Evolutionary conservation across 108 stramenopile species (phyloP).

Genomic region (Nitzschia putrida): DNA sequence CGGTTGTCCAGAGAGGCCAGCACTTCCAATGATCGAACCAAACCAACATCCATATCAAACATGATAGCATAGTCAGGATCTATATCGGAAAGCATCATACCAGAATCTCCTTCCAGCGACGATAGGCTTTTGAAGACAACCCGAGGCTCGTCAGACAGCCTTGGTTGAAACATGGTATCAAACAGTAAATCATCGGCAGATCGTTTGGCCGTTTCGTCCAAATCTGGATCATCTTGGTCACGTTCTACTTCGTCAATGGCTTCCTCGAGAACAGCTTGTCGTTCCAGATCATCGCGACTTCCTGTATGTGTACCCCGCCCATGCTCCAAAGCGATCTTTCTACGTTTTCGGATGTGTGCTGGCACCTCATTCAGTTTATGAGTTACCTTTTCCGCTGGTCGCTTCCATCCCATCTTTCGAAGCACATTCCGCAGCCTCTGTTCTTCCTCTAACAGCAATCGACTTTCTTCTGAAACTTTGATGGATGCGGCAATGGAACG

Average conservation of each 20-base stretch:
- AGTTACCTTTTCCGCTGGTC: constrained; percentile 2
- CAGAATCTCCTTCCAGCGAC: constrained; percentile 61
- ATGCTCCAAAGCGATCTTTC: constrained; percentile 67
- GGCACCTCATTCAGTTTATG: constrained; percentile 49
- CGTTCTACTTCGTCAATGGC: constrained; percentile 69
- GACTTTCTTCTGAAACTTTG: constrained; percentile 63
- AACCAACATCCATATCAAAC: constrained; percentile 87
- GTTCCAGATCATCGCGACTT: constrained; percentile 59
- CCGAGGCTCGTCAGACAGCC: constrained; percentile 43
- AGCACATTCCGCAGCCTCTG: constrained; percentile 55
- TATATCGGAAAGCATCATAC: constrained; percentile 76
- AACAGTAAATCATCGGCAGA: constrained; percentile 17
- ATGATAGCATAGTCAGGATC: constrained; percentile 82
- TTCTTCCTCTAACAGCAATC: constrained; percentile 75
- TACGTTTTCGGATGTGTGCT: constrained; percentile 62
- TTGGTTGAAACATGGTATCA: constrained; percentile 34
- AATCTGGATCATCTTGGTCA: constrained; percentile 20
- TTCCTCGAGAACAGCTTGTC: constrained; percentile 74
- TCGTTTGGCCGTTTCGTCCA: not conserved
- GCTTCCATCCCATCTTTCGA: constrained; percentile 24
- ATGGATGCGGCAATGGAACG: constrained; percentile 47
- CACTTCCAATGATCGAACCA: constrained; percentile 89
- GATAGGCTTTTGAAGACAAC: constrained; percentile 67
- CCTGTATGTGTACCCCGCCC: constrained; percentile 44
- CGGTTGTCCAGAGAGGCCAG: constrained; percentile 45